These are phyloP conservation scores for Sugiyamaella japonica DNA, from an alignment of 1,139 yeast genomes.

Conservation along the genomic window DNA sequence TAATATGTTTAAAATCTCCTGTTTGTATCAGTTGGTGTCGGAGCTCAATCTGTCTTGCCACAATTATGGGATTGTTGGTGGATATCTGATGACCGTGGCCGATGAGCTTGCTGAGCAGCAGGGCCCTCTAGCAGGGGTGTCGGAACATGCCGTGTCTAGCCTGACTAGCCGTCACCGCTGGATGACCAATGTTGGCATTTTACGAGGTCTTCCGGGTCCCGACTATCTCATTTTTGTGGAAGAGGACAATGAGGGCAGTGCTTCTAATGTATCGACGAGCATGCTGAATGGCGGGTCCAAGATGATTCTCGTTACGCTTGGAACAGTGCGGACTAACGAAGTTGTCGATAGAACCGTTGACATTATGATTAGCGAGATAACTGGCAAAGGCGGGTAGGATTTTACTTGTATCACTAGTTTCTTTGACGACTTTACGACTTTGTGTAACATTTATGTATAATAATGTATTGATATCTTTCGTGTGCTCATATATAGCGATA, in stretches of 20 bases:
- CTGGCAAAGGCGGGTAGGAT: conserved; percentile 1
- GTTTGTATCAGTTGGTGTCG: conserved; percentile 33
- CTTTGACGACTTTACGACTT: background rate
- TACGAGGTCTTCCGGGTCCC: conserved; percentile 36
- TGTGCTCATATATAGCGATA: too few relatives aligned
- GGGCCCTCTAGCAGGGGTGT: conserved; percentile 14
- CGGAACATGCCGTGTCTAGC: conserved; percentile 4
- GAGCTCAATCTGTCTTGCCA: conserved; percentile 22
- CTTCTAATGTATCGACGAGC: conserved; percentile 3
- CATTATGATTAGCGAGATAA: conserved; percentile 10
- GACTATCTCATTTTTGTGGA: conserved; percentile 30
- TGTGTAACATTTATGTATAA: background rate
- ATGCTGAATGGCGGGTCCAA: conserved; percentile 20
- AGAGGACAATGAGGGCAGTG: conserved; percentile 11
- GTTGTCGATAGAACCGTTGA: conserved; percentile 7
- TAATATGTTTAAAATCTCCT: conserved; percentile 35
- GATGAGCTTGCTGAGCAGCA: conserved; percentile 31
- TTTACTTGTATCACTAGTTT: background rate
- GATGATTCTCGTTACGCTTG: conserved; percentile 14
- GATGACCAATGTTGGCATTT: conserved; percentile 31
- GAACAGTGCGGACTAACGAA: conserved; percentile 7
- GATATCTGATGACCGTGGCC: conserved; percentile 34
- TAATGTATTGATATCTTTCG: too few relatives aligned
- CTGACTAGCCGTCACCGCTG: conserved; percentile 30
- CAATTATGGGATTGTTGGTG: conserved; percentile 30